Conservation (phyloP, 352 stramenopile species). For the Globisporangium spinosum region DNA sequence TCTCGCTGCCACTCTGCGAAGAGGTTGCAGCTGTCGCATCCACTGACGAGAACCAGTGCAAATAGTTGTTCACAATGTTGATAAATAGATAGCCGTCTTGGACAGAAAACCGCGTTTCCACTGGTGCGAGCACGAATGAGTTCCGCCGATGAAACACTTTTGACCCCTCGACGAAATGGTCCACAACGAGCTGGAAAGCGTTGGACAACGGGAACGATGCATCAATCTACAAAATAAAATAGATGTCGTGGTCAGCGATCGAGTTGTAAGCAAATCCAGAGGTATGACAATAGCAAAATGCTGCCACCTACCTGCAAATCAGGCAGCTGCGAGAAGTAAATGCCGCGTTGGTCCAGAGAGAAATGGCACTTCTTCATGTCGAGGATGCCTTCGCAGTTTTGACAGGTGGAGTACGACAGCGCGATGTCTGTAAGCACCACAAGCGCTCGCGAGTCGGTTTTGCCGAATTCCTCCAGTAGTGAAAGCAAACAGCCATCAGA, state of each 20-base stretch:
- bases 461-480: slow-evolving; percentile 79
- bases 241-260: not conserved
- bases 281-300: not conserved
- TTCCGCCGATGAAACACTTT: slow-evolving; percentile 51
- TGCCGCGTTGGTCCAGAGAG: slow-evolving; percentile 68
- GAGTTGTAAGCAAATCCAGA: not conserved
- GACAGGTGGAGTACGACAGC: slow-evolving; percentile 57
- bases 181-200: slow-evolving; percentile 75
- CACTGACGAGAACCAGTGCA: slow-evolving; percentile 44
- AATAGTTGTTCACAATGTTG: slow-evolving; percentile 84
- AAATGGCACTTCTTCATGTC: slow-evolving; percentile 84
- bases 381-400: slow-evolving; percentile 42
- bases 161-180: slow-evolving; percentile 75
- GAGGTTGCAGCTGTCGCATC: slow-evolving; percentile 1
- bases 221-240: slow-evolving; percentile 51
- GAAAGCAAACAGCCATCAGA: slow-evolving; percentile 72
- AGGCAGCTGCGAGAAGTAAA: slow-evolving; percentile 86
- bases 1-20: not conserved
- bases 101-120: slow-evolving; percentile 84
- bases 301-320: slow-evolving; percentile 59
- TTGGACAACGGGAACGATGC: slow-evolving; percentile 82
- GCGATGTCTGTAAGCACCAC: slow-evolving; percentile 73
- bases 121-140: slow-evolving; percentile 74
- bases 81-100: slow-evolving; percentile 82
- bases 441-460: slow-evolving; percentile 59